Evolutionary conservation across 768 basidiomycete species (phyloP).

Genomic region (Phanerochaete sordida): DNA sequence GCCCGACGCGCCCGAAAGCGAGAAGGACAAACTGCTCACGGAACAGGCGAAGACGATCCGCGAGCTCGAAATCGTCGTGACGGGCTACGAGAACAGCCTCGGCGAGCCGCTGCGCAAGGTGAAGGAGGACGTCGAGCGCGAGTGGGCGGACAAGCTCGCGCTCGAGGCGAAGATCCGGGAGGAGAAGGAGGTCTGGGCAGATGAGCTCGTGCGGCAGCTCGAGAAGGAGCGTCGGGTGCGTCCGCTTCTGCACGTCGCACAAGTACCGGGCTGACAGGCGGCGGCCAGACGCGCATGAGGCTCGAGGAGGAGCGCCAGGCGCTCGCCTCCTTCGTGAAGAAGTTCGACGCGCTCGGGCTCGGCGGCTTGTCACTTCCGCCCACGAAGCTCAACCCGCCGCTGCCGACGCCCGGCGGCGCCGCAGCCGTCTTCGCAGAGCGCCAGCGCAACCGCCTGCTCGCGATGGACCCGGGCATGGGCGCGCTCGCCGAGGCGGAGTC

Average conservation of each 20-base stretch:
- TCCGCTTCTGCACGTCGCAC: neutral
- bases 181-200: slow-evolving; percentile 71
- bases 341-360: slow-evolving; percentile 73
- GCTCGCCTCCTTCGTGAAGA: slow-evolving; percentile 74
- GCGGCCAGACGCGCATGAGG: slow-evolving; percentile 48
- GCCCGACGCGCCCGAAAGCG: slow-evolving; percentile 59
- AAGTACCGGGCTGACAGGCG: neutral
- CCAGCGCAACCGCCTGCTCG: slow-evolving; percentile 31
- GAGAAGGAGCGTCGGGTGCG: slow-evolving; percentile 74
- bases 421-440: slow-evolving; percentile 46
- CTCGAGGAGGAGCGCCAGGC: slow-evolving; percentile 78
- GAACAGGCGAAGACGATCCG: slow-evolving; percentile 74
- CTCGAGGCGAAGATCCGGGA: slow-evolving; percentile 56
- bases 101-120: slow-evolving; percentile 65
- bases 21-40: slow-evolving; percentile 71
- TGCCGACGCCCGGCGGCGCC: slow-evolving; percentile 51
- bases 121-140: slow-evolving; percentile 69
- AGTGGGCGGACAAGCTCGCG: slow-evolving; percentile 62
- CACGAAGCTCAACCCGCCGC: slow-evolving; percentile 43
- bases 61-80: slow-evolving; percentile 71
- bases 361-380: slow-evolving; percentile 27
- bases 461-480: slow-evolving; percentile 25
- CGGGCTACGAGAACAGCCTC: slow-evolving; percentile 70
- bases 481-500: slow-evolving; percentile 41
- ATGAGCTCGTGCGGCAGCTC: slow-evolving; percentile 68